Evolutionary conservation across 306 rosid species (phyloP).

Genomic region (Ochetophila trinervis): DNA sequence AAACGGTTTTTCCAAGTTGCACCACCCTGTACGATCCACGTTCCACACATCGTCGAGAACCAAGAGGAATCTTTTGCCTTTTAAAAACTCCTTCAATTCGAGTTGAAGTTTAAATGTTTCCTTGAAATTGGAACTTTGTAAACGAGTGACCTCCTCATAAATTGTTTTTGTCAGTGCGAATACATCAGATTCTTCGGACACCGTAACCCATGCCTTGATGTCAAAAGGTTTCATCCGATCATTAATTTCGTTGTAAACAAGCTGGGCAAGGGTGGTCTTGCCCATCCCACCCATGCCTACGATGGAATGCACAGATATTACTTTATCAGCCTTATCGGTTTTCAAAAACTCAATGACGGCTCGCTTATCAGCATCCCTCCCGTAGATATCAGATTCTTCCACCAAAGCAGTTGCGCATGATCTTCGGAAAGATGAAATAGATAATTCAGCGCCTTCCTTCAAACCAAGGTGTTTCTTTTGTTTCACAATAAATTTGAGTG

Average conservation of each 20-base stretch:
- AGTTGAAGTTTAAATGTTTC: conserved; percentile 2
- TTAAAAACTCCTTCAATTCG: conserved; percentile 3
- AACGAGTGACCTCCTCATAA: neutral
- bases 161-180: neutral
- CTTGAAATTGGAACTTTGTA: neutral
- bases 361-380: conserved; percentile 18
- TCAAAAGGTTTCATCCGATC: no score
- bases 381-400: conserved; percentile 3
- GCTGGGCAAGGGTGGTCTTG: no score
- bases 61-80: conserved; percentile 7
- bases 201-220: conserved; percentile 12
- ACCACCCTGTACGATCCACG: conserved; percentile 2
- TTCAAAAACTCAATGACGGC: neutral
- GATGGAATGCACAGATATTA: conserved; percentile 11
- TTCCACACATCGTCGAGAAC: conserved; percentile 27
- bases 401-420: conserved; percentile 7
- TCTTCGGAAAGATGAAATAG: neutral
- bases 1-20: neutral
- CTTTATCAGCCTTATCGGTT: neutral
- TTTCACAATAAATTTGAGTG: no score
- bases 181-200: conserved; percentile 9
- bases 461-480: no score
- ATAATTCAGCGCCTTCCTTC: no score
- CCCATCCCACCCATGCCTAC: conserved; percentile 15
- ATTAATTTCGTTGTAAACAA: no score